Evolutionary conservation across 768 basidiomycete genomes (phyloP), one percentile per base, ranked within the genome.

Genomic region (Hygrocybe coccinea): DNA sequence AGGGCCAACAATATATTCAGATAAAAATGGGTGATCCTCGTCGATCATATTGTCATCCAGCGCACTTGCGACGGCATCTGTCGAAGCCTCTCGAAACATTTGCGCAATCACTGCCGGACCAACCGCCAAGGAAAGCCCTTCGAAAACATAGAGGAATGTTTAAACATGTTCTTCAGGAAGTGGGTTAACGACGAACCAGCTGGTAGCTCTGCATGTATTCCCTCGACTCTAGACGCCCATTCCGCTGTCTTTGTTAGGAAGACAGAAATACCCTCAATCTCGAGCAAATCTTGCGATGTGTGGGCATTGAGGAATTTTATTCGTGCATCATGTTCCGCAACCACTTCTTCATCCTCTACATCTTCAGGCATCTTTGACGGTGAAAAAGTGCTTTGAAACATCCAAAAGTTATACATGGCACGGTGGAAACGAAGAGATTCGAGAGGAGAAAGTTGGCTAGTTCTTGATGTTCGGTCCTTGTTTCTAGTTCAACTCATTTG

Each of bases 391-490:
- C 3, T 44, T 50, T 41, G 57, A 54, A 37, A 59, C 59, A 22
- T 59, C 58, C 58, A 63, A 60, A 39, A 62, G 54, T 9, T 62
- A 58, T 54, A 64, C 62, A 60, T 36, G 1, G 65, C 65, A n/a
- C 60, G 56, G n/a, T 56, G 60, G 35, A 68, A 68, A 34, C 60
- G 59, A 52, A 53, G 56, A 2, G 67, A 68, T 45, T 68, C 67
- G 12, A 48, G 43, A 1, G 59, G 22, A n/a, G 60, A 62, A 15
- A 68, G 59, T 10, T 37, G 39, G 56, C 60, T 66, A 1, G 46
- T 60, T 17, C 43, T 43, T 17, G 64, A 60, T 14, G 50, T 53
- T n/a, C 66, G 61, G 49, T 64, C 63, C 56, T 67, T 67, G 48
- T 55, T 51, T 54, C 66, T 65, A 46, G 21, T 22, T n/a, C 15